Evolutionary conservation across 108 stramenopile species (phyloP), one percentile per base, ranked within the genome.

Genomic region (Cylindrotheca fusiformis): DNA sequence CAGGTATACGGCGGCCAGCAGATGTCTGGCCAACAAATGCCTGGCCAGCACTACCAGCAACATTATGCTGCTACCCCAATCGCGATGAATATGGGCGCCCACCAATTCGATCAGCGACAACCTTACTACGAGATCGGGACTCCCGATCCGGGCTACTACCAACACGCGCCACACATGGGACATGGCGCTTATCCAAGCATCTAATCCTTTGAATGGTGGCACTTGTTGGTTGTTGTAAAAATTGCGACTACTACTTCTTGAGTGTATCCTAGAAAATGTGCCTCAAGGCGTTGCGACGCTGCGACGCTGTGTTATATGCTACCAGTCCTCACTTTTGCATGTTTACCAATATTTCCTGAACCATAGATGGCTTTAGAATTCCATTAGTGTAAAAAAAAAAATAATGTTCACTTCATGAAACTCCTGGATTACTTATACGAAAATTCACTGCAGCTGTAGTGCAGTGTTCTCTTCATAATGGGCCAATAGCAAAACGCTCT

Each of bases 401-500:
- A 10, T 41, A 41, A 41, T 41, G 36, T 41, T 41, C 6, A 41
- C 36, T 41, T 41, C 36, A 41, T 41, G 36, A 41, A 41, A 41
- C 6, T 14, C n/a, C n/a, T n/a, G n/a, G n/a, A n/a, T n/a, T n/a
- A n/a, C n/a, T n/a, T n/a, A n/a, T n/a, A n/a, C n/a, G n/a, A n/a
- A n/a, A n/a, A n/a, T n/a, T n/a, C n/a, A n/a, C n/a, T n/a, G n/a
- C n/a, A n/a, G n/a, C n/a, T n/a, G n/a, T n/a, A n/a, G n/a, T n/a
- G n/a, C n/a, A n/a, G n/a, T n/a, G n/a, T n/a, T 1, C 29, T 31
- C 17, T 1, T 78, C 55, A 88, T 0, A 88, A 29, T 17, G 89
- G 88, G 21, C 88, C 88, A 49, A 87, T 68, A 1, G 80, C 63
- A 68, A 62, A 85, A 53, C 76, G 60, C 63, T 83, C 81, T 71